phyloP scores from a whole-genome alignment of 176 grass and related monocot species.

The Oryza glumipatula region DNA sequence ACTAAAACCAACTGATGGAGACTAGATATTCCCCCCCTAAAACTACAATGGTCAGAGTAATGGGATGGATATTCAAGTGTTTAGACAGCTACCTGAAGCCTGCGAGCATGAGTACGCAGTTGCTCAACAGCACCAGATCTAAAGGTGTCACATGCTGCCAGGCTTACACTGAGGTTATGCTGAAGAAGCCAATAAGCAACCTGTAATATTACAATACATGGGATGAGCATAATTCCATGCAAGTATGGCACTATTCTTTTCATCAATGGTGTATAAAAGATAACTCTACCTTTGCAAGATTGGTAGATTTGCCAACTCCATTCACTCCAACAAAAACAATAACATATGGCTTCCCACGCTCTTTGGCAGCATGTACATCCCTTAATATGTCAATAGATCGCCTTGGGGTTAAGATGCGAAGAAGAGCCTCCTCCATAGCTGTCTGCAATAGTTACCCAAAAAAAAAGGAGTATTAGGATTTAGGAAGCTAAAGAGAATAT shows the following conservation, averaged over 20 bases:
- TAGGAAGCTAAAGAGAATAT: neutral
- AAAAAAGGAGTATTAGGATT: neutral
- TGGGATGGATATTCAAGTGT: conserved; percentile 14
- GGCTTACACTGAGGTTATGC: conserved; percentile 85
- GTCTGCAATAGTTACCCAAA: conserved; percentile 50
- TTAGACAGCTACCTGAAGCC: conserved; percentile 70
- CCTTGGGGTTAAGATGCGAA: conserved; percentile 90
- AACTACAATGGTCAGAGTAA: neutral
- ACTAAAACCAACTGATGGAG: neutral
- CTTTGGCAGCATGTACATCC: conserved; percentile 91
- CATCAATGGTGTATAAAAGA: conserved; percentile 18
- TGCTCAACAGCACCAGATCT: conserved; percentile 97
- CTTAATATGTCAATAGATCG: conserved; percentile 91
- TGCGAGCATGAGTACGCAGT: conserved; percentile 73
- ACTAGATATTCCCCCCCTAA: neutral
- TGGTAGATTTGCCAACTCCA: conserved; percentile 97
- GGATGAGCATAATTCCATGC: neutral
- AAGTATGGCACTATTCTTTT: neutral
- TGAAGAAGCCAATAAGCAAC: conserved; percentile 95
- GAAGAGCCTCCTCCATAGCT: conserved; percentile 91
- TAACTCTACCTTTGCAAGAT: conserved; percentile 80
- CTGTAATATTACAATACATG: conserved; percentile 24
- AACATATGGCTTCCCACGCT: conserved; percentile 94
- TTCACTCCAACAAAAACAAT: conserved; percentile 95
- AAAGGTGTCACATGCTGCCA: conserved; percentile 92